Evolutionary conservation across 1,284 basidiomycete genomes (phyloP), one percentile per base, ranked within the genome.

Genomic region (Microbotryum scabiosae): DNA sequence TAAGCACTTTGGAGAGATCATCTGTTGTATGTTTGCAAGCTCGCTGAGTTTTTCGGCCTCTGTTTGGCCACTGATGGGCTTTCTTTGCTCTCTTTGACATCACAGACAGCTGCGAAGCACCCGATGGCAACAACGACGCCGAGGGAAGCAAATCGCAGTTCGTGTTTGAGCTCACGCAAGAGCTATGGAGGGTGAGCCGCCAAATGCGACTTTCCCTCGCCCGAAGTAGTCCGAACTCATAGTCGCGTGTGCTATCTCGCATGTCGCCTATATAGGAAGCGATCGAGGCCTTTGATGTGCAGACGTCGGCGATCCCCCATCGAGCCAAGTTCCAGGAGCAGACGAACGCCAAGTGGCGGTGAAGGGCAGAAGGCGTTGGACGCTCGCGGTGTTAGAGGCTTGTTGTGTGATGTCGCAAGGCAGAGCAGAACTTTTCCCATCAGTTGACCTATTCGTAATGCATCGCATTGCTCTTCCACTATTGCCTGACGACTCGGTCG

Each of bases 101-200:
- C 51, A 18, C 36, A 21, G 69, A 67, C 32, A 54, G 56, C 20
- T 53, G 58, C 23, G 69, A 68, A 5, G 60, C 70, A 18, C 56
- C 76, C 5, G 79, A 82, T 53, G 78, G 83, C 30, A 86, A 90
- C 62, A 85, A 84, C 65, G 75, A 75, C 2, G 75, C 78, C 1
- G 86, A 85, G 3, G 76, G 87, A 47, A 80, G 41, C 50, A 89
- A 87, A 70, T 81, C 82, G 48, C 91, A 94, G 72, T 80, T 90
- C 65, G 86, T 94, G 8, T 78, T 92, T 70, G 89, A 93, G 72
- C 83, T 94, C 64, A 89, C 91, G 69, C 84, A 87, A 81, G 80
- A 81, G 5, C 84, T 84, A 0, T 94, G 88, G 87, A 76, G 79
- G 81, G 89, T 87, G 66, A 28, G 78, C 18, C n/a, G n/a, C 20